Conservation (phyloP, 1,284 basidiomycete species). For the Mycena citricolor region DNA sequence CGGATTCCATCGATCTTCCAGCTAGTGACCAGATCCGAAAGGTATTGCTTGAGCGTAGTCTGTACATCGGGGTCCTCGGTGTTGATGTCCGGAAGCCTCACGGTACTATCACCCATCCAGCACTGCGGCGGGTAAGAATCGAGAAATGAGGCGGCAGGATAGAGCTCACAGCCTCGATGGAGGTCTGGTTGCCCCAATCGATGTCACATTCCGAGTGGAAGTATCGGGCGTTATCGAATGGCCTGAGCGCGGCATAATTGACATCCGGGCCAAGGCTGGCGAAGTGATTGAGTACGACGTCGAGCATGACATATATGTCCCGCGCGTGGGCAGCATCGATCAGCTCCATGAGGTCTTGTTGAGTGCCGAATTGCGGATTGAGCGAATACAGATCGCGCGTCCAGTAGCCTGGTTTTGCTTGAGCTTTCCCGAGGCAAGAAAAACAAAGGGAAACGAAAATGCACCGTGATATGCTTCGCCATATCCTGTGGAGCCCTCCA, state of each 20-base stretch:
- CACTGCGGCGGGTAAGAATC: constrained; percentile 46
- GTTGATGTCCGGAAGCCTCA: constrained; percentile 69
- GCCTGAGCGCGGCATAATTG: constrained; percentile 36
- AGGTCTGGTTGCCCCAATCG: constrained; percentile 62
- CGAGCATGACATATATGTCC: constrained; percentile 78
- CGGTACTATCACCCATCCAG: constrained; percentile 68
- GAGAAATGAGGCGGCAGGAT: not conserved
- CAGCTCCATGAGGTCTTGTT: constrained; percentile 63
- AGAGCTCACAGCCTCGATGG: constrained; percentile 34
- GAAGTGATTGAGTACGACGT: constrained; percentile 74
- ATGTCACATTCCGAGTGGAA: constrained; percentile 42
- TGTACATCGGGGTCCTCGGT: constrained; percentile 65
- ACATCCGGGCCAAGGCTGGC: constrained; percentile 26
- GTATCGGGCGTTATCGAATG: constrained; percentile 36
- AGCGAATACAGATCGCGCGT: constrained; percentile 57
- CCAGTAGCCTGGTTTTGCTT: constrained; percentile 46
- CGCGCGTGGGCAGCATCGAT: constrained; percentile 60
- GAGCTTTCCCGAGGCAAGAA: not conserved
- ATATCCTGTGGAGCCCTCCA: constrained; percentile 60
- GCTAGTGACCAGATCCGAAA: constrained; percentile 50
- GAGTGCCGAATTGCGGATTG: constrained; percentile 67
- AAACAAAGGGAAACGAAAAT: constrained; percentile 11
- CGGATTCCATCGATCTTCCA: constrained; percentile 67
- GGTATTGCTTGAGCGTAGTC: constrained; percentile 55
- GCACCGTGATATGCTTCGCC: constrained; percentile 63